Conservation (phyloP, 176 grass and related monocot genomes). For the Triticum urartu region DNA sequence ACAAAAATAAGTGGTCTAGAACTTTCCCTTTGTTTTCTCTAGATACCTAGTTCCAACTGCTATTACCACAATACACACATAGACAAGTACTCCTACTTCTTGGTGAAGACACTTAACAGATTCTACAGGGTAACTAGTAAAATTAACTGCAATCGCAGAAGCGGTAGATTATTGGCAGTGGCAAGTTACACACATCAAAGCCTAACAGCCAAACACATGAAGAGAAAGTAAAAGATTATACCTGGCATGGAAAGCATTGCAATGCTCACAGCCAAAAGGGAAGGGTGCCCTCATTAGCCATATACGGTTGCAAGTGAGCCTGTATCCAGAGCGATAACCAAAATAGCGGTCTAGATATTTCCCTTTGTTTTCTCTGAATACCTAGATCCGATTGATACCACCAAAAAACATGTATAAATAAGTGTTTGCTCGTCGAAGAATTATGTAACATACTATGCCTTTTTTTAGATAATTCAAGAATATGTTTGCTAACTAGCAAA, state of each 20-base stretch:
- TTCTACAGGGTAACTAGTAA: not conserved
- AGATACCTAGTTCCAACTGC: not conserved
- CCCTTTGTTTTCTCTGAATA: not conserved
- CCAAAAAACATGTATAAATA: not conserved
- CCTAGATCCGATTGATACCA: not conserved
- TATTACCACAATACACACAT: not conserved
- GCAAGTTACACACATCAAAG: not conserved
- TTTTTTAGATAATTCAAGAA: not conserved
- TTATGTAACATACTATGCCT: not conserved
- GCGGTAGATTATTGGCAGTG: not conserved
- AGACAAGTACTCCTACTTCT: not conserved
- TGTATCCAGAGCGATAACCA: not conserved
- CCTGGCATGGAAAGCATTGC: not conserved
- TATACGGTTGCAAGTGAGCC: not conserved
- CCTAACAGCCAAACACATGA: not conserved
- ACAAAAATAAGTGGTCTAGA: not conserved
- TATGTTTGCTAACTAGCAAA: not conserved
- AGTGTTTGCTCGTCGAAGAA: not conserved
- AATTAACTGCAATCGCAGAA: not conserved
- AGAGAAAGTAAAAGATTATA: not conserved
- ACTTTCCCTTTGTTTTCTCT: not conserved
- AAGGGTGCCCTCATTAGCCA: not conserved
- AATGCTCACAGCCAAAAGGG: not conserved
- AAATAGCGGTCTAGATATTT: not conserved
- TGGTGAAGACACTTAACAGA: not conserved